phyloP scores from a whole-genome alignment of 805 yeast species.

The Candida dendrica region DNA sequence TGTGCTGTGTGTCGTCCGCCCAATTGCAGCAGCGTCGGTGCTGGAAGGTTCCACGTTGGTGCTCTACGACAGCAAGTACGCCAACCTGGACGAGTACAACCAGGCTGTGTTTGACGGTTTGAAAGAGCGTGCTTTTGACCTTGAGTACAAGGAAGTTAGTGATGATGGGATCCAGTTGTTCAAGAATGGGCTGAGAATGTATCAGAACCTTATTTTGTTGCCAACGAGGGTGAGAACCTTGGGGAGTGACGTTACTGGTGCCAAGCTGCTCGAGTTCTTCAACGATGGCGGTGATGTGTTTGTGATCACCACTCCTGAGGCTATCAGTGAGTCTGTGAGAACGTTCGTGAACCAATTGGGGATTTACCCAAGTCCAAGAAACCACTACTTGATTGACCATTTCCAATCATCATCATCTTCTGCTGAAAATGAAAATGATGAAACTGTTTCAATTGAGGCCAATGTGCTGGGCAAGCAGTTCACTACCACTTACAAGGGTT shows the following conservation, averaged over 20 bases:
- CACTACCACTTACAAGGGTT: conserved; percentile 36
- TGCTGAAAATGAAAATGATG: conserved; percentile 21
- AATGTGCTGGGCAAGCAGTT: conserved; percentile 19
- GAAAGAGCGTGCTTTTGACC: conserved; percentile 26
- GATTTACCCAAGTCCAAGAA: conserved; percentile 74
- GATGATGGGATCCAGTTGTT: conserved; percentile 24
- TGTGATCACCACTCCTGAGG: conserved; percentile 46
- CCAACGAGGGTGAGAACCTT: conserved; percentile 48
- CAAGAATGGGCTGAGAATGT: conserved; percentile 36
- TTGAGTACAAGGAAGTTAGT: conserved; percentile 23
- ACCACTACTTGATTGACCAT: conserved; percentile 57
- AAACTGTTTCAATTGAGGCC: conserved; percentile 12
- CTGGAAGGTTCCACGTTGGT: conserved; percentile 7
- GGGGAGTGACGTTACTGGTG: conserved; percentile 33
- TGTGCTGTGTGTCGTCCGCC: too few species aligned
- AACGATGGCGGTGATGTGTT: conserved; percentile 69
- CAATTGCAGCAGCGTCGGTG: background rate
- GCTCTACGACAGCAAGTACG: conserved; percentile 11
- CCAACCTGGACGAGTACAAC: conserved; percentile 19
- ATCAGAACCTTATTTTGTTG: conserved; percentile 50
- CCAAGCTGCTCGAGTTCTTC: conserved; percentile 51
- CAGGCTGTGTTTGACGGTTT: conserved; percentile 22
- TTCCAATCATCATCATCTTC: too few species aligned
- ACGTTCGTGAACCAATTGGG: conserved; percentile 74
- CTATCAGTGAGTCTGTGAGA: conserved; percentile 55